Base-by-base conservation (phyloP, 164 flowering plant genomes). In the Protea cynaroides region DNA sequence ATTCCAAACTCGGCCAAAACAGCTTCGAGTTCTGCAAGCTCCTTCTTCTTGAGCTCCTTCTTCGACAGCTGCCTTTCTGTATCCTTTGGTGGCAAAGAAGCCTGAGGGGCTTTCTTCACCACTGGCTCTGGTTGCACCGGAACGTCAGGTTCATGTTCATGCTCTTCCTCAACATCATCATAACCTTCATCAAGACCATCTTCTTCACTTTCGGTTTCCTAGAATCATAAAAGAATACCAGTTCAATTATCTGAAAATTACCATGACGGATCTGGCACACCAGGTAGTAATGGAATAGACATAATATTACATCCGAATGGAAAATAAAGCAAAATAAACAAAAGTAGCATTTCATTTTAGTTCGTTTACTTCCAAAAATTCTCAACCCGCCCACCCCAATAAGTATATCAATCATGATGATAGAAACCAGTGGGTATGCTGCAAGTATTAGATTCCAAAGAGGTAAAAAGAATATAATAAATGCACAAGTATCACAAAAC, bases 131-230 rank as follows among this genome's bases (percentile, higher is more conserved):
- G 37, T n/a, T 74, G 77, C 17, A 60, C 74, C 17, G 72, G 76
- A 59, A 49, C 78, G 64, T 86, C 93, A 17, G 77, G 67, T 62
- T 85, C 95, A 72, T 74, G 74, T 0, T 89, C 96, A 75, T 79
- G 87, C 40, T 80, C 76, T 63, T 89, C 90, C 58, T 89, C 96
- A 2, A 74, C 73, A 50, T 89, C 88, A 72, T 89, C 91, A 76
- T 87, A 91, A 25, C 72, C 92, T 67, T 80, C 88, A 72, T 86
- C 87, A 57, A 82, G 74, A 57, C 71, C 75, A 40, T 86, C 93
- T n/a, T 84, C 96, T 56, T 90, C 96, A 70, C 92, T 92, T 61
- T 92, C 96, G 71, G 84, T 87, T 60, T 88, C 96, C 96, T 92
- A 83, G 12, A 59, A 58, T 18, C 12, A n/a, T 43, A 55, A 29